Evolutionary conservation across 2,329 filamentous ascomycete species (phyloP), one percentile per base, ranked within the genome.

Genomic region (Nemania sp.): DNA sequence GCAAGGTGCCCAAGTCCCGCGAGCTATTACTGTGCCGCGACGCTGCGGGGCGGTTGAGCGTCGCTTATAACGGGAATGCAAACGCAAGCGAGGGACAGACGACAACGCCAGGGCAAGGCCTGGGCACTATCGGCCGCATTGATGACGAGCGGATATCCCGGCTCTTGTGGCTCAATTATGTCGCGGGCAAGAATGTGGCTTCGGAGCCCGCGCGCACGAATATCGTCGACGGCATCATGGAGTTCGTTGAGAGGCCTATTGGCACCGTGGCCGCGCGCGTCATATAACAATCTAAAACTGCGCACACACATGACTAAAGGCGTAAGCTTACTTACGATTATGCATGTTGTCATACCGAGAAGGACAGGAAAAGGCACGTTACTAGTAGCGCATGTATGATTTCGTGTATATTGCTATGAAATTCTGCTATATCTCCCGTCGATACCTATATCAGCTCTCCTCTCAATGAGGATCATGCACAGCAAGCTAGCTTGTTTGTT

Each of bases 201-300:
- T 95, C 90, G 59, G 91, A 96, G 70, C 78, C 81, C 2, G 90
- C 91, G 14, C 81, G 93, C 62, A 79, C 84, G 72, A 95, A 82
- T 63, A 88, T 99, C 45, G 88, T 96, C 3, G 85, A 95, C 42
- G 94, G 94, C 0, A 82, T 96, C 56, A 86, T 97, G 79, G 86
- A 86, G 62, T 89, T 97, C 73, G 91, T 94, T 1, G 89, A 91
- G 72, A 77, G 93, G 60, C 94, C 94, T 0, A 83, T 96, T 14
- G 93, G 92, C 1, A 96, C 90, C 0, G 87, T 96, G 1, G 89
- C 90, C 44, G 82, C 90, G 30, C 90, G 90, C 75, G 89, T 96
- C 42, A 63, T 85, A 47, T 78, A 17, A 56, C 28, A n/a, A n/a
- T n/a, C n/a, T n/a, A n/a, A n/a, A n/a, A n/a, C n/a, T n/a, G n/a